These are phyloP conservation scores for Diaporthe citrichinensis DNA, from an alignment of 2,329 filamentous ascomycete species.

Conservation along the genomic window DNA sequence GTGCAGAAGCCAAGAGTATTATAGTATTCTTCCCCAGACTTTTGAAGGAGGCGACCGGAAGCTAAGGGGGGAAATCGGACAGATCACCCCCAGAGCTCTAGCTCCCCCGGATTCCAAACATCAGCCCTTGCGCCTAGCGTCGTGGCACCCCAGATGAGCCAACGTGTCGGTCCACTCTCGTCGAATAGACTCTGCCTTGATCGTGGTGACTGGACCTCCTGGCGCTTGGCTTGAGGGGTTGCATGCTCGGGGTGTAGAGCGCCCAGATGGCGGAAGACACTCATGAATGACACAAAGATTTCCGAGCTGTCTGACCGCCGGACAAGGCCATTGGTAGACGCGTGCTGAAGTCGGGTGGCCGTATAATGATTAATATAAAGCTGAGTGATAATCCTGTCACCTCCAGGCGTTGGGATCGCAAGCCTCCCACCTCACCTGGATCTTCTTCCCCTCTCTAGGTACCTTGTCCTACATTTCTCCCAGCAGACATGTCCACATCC, in stretches of 20 bases:
- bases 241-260: not conserved
- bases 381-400: not conserved
- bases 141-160: slow-evolving; percentile 24
- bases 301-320: not conserved
- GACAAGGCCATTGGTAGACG: not conserved
- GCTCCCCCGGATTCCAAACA: slow-evolving; percentile 15
- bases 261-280: slow-evolving; percentile 6
- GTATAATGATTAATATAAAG: not conserved
- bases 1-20: slow-evolving; percentile 12
- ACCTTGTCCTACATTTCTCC: not conserved
- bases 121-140: slow-evolving; percentile 16
- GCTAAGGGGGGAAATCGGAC: slow-evolving; percentile 4
- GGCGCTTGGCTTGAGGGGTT: slow-evolving; percentile 26
- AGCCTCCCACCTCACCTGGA: not conserved
- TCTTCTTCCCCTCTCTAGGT: not conserved
- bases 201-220: slow-evolving; percentile 12
- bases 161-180: slow-evolving; percentile 19
- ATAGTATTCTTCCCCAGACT: slow-evolving; percentile 13
- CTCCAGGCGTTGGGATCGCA: rapidly evolving
- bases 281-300: slow-evolving; percentile 25
- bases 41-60: slow-evolving; percentile 1
- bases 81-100: not conserved
- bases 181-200: slow-evolving; percentile 16
- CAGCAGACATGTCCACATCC: slow-evolving; percentile 14
- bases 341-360: not conserved